A percentile compares a stretch with the other conserved stretches of the same genome.
These are phyloP conservation scores for Physaria fendleri DNA, from an alignment of 345 rosid genomes.

Conservation along the genomic window DNA sequence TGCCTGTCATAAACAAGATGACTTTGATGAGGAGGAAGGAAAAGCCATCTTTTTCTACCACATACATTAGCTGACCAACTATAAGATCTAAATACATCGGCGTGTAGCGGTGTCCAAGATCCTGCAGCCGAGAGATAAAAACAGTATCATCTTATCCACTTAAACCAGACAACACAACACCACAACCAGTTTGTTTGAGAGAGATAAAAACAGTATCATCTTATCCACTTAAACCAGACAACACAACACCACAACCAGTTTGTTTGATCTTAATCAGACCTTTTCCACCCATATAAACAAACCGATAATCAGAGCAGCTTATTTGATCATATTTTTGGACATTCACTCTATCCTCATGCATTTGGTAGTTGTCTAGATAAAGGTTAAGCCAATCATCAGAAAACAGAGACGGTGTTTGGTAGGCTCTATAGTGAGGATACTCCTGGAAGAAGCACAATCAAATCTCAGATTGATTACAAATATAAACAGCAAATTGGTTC, in stretches of 20 bases:
- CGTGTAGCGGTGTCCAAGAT: constrained; percentile 96
- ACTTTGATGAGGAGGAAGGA: constrained; percentile 61
- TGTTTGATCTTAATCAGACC: constrained; percentile 35
- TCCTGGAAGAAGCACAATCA: constrained; percentile 47
- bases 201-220: constrained; percentile 11
- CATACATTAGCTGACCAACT: constrained; percentile 97
- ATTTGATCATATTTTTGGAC: constrained; percentile 49
- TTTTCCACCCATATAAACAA: constrained; percentile 96
- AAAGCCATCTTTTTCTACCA: constrained; percentile 80
- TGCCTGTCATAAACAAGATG: constrained; percentile 80
- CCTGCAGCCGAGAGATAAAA: constrained; percentile 44
- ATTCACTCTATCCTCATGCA: constrained; percentile 53
- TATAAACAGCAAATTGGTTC: not conserved
- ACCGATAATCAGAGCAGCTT: constrained; percentile 89
- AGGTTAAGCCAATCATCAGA: constrained; percentile 89
- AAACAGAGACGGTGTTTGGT: constrained; percentile 54
- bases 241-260: constrained; percentile 4
- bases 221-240: constrained; percentile 8
- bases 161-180: constrained; percentile 19
- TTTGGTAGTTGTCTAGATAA: constrained; percentile 62
- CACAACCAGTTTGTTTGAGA: not conserved
- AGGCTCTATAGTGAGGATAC: constrained; percentile 72
- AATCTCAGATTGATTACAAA: not conserved
- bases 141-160: constrained; percentile 2
- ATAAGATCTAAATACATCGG: constrained; percentile 92